Percentiles rank a stretch among this genome's conserved stretches.
phyloP scores from a whole-genome alignment of 2,329 filamentous ascomycete genomes.

The Diplodia scrobiculata region DNA sequence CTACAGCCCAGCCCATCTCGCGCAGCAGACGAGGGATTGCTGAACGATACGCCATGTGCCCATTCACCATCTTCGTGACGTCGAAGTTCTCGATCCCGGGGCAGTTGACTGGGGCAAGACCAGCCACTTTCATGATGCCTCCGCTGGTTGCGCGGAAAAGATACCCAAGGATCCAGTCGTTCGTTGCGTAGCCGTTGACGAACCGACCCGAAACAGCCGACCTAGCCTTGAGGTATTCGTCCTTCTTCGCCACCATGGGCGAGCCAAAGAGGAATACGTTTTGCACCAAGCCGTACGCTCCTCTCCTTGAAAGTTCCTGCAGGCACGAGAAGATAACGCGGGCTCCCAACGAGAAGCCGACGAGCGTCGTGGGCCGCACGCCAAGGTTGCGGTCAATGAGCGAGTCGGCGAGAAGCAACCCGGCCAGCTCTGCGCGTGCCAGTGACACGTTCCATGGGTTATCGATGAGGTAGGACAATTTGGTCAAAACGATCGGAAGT shows the following conservation, averaged over 20 bases:
- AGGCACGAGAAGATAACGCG: conserved; percentile 91
- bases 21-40: conserved; percentile 87
- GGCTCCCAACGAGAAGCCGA: conserved; percentile 91
- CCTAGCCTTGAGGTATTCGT: conserved; percentile 79
- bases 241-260: conserved; percentile 85
- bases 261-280: conserved; percentile 96
- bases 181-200: conserved; percentile 89
- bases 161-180: conserved; percentile 95
- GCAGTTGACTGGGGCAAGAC: conserved; percentile 77
- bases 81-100: conserved; percentile 86
- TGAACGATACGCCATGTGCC: conserved; percentile 94
- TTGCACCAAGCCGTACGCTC: conserved; percentile 83
- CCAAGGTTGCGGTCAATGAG: conserved; percentile 89
- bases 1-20: conserved; percentile 86
- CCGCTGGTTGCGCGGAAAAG: conserved; percentile 92
- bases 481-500: conserved; percentile 87
- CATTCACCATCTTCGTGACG: conserved; percentile 79
- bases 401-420: conserved; percentile 90
- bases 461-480: conserved; percentile 93
- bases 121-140: conserved; percentile 85
- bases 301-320: conserved; percentile 79
- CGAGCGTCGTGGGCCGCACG: conserved; percentile 84
- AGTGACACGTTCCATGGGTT: conserved; percentile 98
- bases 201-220: conserved; percentile 91
- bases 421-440: conserved; percentile 82